phyloP scores from a whole-genome alignment of 129 eudicot species.

The Arctium minus region DNA sequence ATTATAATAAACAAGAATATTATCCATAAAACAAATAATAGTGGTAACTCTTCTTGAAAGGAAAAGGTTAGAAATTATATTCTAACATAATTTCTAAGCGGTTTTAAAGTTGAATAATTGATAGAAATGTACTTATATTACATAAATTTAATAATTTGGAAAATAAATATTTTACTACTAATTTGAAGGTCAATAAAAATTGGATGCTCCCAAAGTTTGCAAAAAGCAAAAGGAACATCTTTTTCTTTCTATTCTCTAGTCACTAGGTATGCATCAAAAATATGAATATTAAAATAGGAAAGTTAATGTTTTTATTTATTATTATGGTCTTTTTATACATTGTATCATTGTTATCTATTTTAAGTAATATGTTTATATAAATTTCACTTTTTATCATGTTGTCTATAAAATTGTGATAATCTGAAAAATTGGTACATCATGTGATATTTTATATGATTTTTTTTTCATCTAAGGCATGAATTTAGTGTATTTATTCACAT shows the following conservation, averaged over 20 bases:
- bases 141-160: neutral
- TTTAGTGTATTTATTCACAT: too few species aligned
- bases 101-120: neutral
- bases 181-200: constrained; percentile 4
- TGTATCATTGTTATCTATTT: neutral
- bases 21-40: too few species aligned
- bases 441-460: too few species aligned
- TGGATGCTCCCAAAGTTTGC: constrained; percentile 13
- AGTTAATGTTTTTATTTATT: neutral
- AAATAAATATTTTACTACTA: neutral
- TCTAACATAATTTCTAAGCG: too few species aligned
- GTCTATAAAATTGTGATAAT: too few species aligned
- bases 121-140: neutral
- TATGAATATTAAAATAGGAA: neutral
- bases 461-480: too few species aligned
- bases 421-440: too few species aligned
- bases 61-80: neutral
- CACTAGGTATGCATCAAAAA: constrained; percentile 1
- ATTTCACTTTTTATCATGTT: too few species aligned
- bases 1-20: too few species aligned
- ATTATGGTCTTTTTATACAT: neutral
- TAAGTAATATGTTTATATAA: too few species aligned
- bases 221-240: constrained; percentile 14
- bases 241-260: constrained; percentile 21
- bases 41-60: neutral